Evolutionary conservation across 2,329 filamentous ascomycete genomes (phyloP).

Genomic region (Hypoxylon sp.): DNA sequence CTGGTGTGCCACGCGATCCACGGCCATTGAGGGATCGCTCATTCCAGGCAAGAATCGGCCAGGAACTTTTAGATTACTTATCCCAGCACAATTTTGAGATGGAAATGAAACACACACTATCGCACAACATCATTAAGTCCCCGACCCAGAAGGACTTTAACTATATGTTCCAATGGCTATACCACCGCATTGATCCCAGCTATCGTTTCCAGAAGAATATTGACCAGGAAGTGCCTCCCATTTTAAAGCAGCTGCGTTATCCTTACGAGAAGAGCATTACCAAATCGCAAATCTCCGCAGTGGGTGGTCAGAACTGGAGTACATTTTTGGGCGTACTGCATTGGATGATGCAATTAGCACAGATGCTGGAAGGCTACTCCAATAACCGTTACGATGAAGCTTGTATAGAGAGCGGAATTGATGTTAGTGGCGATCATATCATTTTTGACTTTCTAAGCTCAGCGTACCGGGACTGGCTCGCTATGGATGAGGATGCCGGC

Average conservation of each 20-base stretch:
- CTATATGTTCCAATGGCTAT: constrained; percentile 97
- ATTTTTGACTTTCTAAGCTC: constrained; percentile 93
- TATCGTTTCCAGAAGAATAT: constrained; percentile 96
- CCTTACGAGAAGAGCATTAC: constrained; percentile 96
- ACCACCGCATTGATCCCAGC: constrained; percentile 93
- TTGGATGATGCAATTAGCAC: constrained; percentile 98
- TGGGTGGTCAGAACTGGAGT: constrained; percentile 97
- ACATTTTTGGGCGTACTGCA: constrained; percentile 94
- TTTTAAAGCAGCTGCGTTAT: constrained; percentile 94
- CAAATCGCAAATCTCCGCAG: constrained; percentile 94
- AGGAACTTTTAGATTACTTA: constrained; percentile 92
- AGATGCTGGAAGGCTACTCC: constrained; percentile 90
- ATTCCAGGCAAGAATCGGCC: constrained; percentile 85
- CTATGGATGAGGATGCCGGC: constrained; percentile 88
- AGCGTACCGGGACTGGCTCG: constrained; percentile 94
- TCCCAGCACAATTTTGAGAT: constrained; percentile 96
- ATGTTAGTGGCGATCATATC: constrained; percentile 90
- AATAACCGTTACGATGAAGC: constrained; percentile 88
- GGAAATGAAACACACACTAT: constrained; percentile 96
- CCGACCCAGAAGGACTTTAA: constrained; percentile 99
- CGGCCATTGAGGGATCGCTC: constrained; percentile 85
- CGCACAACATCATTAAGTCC: constrained; percentile 90
- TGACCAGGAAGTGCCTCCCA: constrained; percentile 92
- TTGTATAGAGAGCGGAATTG: constrained; percentile 87
- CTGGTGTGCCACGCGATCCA: constrained; percentile 88